Conservation (phyloP, 1,139 yeast genomes). For the Zhuliangozyma blackwelliae region DNA sequence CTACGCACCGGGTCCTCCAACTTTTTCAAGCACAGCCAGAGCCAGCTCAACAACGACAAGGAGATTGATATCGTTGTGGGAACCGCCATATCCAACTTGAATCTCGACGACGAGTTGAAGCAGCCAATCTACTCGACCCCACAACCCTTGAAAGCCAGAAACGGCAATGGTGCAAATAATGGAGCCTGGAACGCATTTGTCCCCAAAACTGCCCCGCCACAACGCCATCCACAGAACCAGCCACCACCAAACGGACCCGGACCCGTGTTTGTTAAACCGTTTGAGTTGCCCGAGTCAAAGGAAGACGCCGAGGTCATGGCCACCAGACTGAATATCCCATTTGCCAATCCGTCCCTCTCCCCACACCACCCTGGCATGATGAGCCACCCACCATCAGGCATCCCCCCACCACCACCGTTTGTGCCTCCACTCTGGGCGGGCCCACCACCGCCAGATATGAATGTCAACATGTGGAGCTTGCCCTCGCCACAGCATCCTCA, state of each 20-base stretch:
- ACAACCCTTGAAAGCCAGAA: too few relatives aligned
- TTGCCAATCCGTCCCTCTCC: background rate
- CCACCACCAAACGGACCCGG: background rate
- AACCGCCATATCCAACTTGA: too few relatives aligned
- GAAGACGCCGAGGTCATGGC: slow-evolving; percentile 10
- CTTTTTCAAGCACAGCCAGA: too few relatives aligned
- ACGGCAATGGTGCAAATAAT: too few relatives aligned
- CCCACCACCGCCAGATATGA: background rate
- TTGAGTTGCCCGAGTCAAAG: slow-evolving; percentile 33
- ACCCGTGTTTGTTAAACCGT: slow-evolving; percentile 22
- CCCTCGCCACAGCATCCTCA: slow-evolving; percentile 2
- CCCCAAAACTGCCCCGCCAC: too few relatives aligned
- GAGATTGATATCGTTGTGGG: too few relatives aligned
- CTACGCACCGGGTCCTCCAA: too few relatives aligned
- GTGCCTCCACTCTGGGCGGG: slow-evolving; percentile 1
- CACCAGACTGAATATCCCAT: slow-evolving; percentile 8
- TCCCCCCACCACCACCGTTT: slow-evolving; percentile 9
- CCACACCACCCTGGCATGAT: slow-evolving; percentile 8
- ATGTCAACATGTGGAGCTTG: slow-evolving; percentile 1
- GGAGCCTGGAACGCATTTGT: too few relatives aligned
- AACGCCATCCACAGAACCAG: too few relatives aligned
- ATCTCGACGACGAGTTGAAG: too few relatives aligned
- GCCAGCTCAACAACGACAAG: too few relatives aligned
- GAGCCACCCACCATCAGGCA: slow-evolving; percentile 7
- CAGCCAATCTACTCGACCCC: too few relatives aligned